phyloP scores from a whole-genome alignment of 2,329 filamentous ascomycete genomes.

The Beauveria varroae region DNA sequence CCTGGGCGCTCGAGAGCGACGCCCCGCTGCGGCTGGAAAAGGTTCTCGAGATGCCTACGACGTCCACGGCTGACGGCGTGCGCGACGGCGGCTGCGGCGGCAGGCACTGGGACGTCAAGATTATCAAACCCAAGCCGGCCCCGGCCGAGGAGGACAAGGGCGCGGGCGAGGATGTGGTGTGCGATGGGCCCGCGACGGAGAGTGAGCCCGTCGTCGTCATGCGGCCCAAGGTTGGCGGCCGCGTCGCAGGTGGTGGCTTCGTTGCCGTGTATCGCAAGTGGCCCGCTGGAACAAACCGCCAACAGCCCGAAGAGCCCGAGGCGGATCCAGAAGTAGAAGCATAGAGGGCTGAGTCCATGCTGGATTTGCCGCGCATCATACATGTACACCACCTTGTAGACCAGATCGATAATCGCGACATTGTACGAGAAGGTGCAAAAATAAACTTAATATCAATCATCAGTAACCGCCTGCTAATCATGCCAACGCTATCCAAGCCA shows the following conservation, averaged over 20 bases:
- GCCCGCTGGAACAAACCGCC: conserved; percentile 14
- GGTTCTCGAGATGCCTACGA: conserved; percentile 48
- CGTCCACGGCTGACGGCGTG: conserved; percentile 32
- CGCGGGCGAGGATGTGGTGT: neutral
- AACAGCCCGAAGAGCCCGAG: neutral
- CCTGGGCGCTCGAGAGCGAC: conserved; percentile 39
- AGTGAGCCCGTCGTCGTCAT: conserved; percentile 29
- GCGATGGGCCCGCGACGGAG: neutral
- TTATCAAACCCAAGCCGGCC: conserved; percentile 27
- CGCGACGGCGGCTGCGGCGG: conserved; percentile 42
- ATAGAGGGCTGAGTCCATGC: too few species aligned
- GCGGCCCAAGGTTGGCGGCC: conserved; percentile 34
- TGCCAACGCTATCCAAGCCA: conserved; percentile 11
- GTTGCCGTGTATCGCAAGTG: conserved; percentile 30
- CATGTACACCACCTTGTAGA: neutral
- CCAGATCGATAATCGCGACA: neutral
- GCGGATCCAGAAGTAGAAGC: neutral
- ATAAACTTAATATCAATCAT: neutral
- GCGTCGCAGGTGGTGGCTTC: conserved; percentile 33
- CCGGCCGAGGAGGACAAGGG: conserved; percentile 15
- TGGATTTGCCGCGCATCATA: neutral
- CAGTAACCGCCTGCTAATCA: conserved; percentile 11
- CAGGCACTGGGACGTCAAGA: conserved; percentile 56
- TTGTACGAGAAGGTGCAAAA: neutral
- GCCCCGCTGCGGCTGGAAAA: conserved; percentile 50